Base-by-base conservation (phyloP, 495 filamentous ascomycete genomes). In the Zalerion maritima region DNA sequence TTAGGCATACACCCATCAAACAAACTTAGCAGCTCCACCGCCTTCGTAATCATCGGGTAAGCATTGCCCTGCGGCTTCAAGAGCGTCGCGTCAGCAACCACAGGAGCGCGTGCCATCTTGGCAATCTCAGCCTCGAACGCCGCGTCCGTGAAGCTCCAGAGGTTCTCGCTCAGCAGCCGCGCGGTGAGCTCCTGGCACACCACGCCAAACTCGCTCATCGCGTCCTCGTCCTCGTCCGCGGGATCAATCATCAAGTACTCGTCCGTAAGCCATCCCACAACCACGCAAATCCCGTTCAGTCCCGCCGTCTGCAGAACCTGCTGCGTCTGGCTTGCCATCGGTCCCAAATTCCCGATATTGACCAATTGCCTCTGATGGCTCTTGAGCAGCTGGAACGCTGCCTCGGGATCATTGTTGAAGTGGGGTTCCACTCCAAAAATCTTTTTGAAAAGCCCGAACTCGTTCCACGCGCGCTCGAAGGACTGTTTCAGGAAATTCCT, bases 241-340 rank as follows among this genome's bases (percentile, higher is more conserved):
- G 70, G 67, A 24, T 78, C 73, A 14, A 76, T 58, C 41, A 86
- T 64, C 11, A 65, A 40, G 38, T 92, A 92, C 23, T 78, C 73
- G n/a, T 80, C 81, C 39, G 86, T 82, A 7, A 94, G 57, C 47
- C 86, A 64, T 6, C 75, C 76, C 32, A 83, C 76, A 1, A 94
- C 56, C 41, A 82, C 78, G 52, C 83, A 92, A 3, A 87, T 45
- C 2, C 57, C 56, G 23, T 53, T 45, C 23, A 70, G 40, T 29
- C 62, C 58, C 22, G 43, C 47, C 16, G 40, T 32, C 18, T 58
- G 51, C 9, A 70, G 42, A 7, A 52, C 49, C 1, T 57, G 45
- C 32, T 61, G 52, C 4, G 68, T 38, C 13, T 56, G 53, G 4
- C 53, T 52, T 18, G 58, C 54, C 10, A 70, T 46, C 12, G 64